Percentiles rank a stretch among this genome's conserved stretches.
These are phyloP conservation scores for Trichothecium roseum DNA, from an alignment of 2,329 filamentous ascomycete genomes.

Conservation along the genomic window DNA sequence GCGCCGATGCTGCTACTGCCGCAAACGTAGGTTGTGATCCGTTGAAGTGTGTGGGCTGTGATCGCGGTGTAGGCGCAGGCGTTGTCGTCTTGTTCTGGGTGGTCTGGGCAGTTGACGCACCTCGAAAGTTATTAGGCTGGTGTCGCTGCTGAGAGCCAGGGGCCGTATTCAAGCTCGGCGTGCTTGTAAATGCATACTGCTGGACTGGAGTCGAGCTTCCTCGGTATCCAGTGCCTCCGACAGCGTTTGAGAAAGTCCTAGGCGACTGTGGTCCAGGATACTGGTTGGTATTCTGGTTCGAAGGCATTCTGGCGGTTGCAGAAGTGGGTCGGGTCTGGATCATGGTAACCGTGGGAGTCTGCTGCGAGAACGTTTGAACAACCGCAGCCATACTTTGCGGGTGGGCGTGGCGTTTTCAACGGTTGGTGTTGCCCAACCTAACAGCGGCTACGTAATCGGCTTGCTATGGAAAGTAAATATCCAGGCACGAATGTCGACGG, in stretches of 20 bases:
- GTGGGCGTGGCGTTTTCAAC: neutral
- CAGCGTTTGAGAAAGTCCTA: too few species aligned
- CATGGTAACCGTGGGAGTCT: conserved; percentile 63
- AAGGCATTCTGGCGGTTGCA: conserved; percentile 32
- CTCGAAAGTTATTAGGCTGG: neutral
- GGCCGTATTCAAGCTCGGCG: conserved; percentile 51
- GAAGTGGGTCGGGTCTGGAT: conserved; percentile 64
- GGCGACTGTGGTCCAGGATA: conserved; percentile 37
- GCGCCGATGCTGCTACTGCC: neutral
- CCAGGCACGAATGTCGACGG: too few species aligned
- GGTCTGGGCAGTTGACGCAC: conserved; percentile 12
- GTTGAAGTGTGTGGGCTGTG: conserved; percentile 28
- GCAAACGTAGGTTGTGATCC: too few species aligned
- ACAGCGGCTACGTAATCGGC: neutral
- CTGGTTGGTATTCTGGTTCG: conserved; percentile 25
- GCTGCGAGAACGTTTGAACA: conserved; percentile 71
- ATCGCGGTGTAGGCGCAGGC: conserved; percentile 17
- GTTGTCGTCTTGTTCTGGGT: conserved; percentile 11
- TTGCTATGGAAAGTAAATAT: conserved; percentile 1
- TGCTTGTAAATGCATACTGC: conserved; percentile 66
- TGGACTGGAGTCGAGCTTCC: conserved; percentile 52
- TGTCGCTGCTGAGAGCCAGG: conserved; percentile 37
- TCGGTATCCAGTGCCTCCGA: conserved; percentile 36
- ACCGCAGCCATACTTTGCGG: conserved; percentile 64
- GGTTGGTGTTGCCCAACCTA: conserved; percentile 1